Base-by-base conservation (phyloP, 2,329 filamentous ascomycete species). In the Rutstroemia sp. region DNA sequence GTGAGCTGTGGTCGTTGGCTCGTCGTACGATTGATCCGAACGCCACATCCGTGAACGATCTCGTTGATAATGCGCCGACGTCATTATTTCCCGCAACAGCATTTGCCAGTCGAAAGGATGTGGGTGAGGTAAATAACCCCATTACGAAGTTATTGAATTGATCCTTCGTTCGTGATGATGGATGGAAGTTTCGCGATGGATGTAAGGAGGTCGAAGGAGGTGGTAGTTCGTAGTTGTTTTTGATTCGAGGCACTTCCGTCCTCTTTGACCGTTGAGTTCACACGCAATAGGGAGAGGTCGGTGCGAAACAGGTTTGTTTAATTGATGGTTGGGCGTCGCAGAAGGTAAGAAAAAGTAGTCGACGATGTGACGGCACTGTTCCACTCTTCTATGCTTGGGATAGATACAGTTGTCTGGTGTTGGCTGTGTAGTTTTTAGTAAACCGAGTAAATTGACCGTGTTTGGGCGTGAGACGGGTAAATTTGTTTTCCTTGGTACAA, bases 121-220 rank as follows among this genome's bases (percentile, higher is more conserved):
- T 74, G 39, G 77, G 78, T 14, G 69, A 61, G 37, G 72, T 74
- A 66, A 80, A 76, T 67, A 77, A 69, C 30, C 67, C 60, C 73
- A 75, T 74, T 23, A 50, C 50, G 25, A 37, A n/a, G 42, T 12
- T 5, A 38, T 27, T 19, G 21, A 19, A 42, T 23, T 23, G 52
- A 3, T 42, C 7, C 39, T 42, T 19, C n/a, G 39, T 12, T 34
- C 12, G 30, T 34, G 30, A 34, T 14, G 30, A 34, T 34, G 4
- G 30, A 34, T 12, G 30, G 9, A 34, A 16, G 19, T 18, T 10
- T 46, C 5, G 12, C 7, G 42, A 21, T 46, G 21, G 5, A 7
- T 46, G 21, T 46, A 14, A 14, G 21, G 42, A 23, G 18, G 18
- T 14, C 19, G 18, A 10, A 23, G 18, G 42, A 23, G 19, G 18